A percentile compares a stretch with the other conserved stretches of the same genome.
These are phyloP conservation scores for Keithomyces neogunnii DNA, from an alignment of 2,329 filamentous ascomycete species.

Conservation along the genomic window DNA sequence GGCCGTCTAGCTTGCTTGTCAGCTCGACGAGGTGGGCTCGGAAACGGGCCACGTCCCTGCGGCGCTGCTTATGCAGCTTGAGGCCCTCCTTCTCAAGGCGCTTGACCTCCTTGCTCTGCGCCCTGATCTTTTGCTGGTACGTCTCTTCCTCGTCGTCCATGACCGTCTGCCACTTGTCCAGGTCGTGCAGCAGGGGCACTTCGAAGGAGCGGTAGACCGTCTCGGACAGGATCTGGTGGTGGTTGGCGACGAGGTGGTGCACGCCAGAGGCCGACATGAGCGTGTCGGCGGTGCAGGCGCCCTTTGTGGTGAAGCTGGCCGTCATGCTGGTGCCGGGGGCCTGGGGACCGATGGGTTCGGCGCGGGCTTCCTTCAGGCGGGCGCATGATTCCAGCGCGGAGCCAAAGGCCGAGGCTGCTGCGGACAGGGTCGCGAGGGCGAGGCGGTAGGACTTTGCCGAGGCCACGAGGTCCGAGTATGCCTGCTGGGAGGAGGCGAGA, in stretches of 20 bases:
- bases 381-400: slow-evolving; percentile 59
- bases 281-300: slow-evolving; percentile 53
- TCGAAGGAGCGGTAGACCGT: slow-evolving; percentile 62
- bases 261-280: slow-evolving; percentile 55
- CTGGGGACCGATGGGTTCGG: slow-evolving; percentile 41
- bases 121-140: slow-evolving; percentile 47
- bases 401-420: slow-evolving; percentile 54
- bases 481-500: slow-evolving; percentile 52
- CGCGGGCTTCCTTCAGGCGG: slow-evolving; percentile 58
- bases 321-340: slow-evolving; percentile 29
- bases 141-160: slow-evolving; percentile 57
- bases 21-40: slow-evolving; percentile 55
- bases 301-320: slow-evolving; percentile 36
- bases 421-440: slow-evolving; percentile 52
- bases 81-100: slow-evolving; percentile 57
- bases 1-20: slow-evolving; percentile 52
- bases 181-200: slow-evolving; percentile 59
- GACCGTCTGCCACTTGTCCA: slow-evolving; percentile 55
- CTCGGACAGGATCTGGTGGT: slow-evolving; percentile 61
- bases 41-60: slow-evolving; percentile 53
- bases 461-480: slow-evolving; percentile 53
- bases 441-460: slow-evolving; percentile 56
- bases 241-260: slow-evolving; percentile 60
- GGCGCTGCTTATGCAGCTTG: slow-evolving; percentile 50
- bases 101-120: slow-evolving; percentile 51